A percentile compares a stretch with the other conserved stretches of the same genome.
These are phyloP conservation scores for Theileria equi DNA, from an alignment of 169 alveolate genomes.

Conservation along the genomic window DNA sequence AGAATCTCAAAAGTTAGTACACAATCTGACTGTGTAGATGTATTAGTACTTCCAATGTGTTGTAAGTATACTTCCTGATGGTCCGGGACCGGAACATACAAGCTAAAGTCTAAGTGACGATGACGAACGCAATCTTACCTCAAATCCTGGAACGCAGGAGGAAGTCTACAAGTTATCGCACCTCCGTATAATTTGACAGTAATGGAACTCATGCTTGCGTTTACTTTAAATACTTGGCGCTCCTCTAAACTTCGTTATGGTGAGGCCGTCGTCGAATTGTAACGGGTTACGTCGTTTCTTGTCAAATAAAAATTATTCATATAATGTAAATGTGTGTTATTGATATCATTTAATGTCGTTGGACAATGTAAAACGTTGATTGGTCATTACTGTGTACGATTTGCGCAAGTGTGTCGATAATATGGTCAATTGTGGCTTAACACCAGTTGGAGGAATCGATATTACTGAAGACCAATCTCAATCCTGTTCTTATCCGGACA, in stretches of 20 bases:
- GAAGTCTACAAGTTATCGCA: constrained; percentile 48
- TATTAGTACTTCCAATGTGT: background rate
- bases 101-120: constrained; percentile 3
- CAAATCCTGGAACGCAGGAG: constrained; percentile 34
- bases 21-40: background rate
- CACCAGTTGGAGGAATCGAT: constrained; percentile 1
- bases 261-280: too few relatives aligned
- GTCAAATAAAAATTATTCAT: background rate
- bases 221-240: too few relatives aligned
- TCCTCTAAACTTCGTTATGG: background rate
- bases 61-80: constrained; percentile 54
- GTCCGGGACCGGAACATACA: constrained; percentile 47
- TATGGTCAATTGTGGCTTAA: too few relatives aligned
- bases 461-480: background rate
- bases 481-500: background rate
- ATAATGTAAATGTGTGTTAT: background rate
- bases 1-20: constrained; percentile 54
- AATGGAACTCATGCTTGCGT: constrained; percentile 1
- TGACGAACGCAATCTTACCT: constrained; percentile 21
- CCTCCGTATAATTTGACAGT: constrained; percentile 46
- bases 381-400: background rate
- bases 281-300: background rate
- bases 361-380: background rate
- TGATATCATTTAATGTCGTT: background rate
- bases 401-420: too few relatives aligned